Evolutionary conservation across 2,329 filamentous ascomycete genomes (phyloP).

Genomic region (Hymenoscyphus linearis): DNA sequence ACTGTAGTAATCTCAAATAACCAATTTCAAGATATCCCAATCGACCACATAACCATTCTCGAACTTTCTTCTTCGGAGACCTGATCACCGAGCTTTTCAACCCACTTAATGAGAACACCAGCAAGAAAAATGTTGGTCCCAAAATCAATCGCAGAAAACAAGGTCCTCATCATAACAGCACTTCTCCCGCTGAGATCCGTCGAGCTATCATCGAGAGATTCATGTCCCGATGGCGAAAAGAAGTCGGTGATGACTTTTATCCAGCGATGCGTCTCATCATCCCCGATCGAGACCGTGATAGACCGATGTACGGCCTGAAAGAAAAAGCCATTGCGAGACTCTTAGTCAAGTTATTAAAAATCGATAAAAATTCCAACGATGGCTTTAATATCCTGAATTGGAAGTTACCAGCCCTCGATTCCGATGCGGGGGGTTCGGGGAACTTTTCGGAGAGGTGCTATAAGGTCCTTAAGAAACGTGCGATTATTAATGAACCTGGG

Average conservation of each 20-base stretch:
- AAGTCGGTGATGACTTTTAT: slow-evolving; percentile 90
- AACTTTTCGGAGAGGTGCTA: slow-evolving; percentile 90
- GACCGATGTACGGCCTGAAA: slow-evolving; percentile 89
- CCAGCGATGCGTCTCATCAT: slow-evolving; percentile 87
- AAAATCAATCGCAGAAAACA: slow-evolving; percentile 50
- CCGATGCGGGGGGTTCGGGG: slow-evolving; percentile 63
- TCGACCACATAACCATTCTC: slow-evolving; percentile 72
- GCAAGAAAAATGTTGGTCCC: slow-evolving; percentile 43
- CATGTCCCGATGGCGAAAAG: slow-evolving; percentile 77
- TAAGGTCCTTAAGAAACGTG: slow-evolving; percentile 78
- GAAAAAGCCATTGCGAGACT: slow-evolving; percentile 87
- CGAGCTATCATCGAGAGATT: slow-evolving; percentile 80
- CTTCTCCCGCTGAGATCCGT: slow-evolving; percentile 71
- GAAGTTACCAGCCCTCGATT: slow-evolving; percentile 75
- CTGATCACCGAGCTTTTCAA: slow-evolving; percentile 77
- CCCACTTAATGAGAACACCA: slow-evolving; percentile 71
- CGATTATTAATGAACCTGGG: slow-evolving; percentile 67
- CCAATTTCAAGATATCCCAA: slow-evolving; percentile 61
- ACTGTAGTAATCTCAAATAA: slow-evolving; percentile 3
- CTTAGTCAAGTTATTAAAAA: slow-evolving; percentile 87
- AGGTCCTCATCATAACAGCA: slow-evolving; percentile 50
- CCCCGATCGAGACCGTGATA: slow-evolving; percentile 86
- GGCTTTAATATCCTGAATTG: slow-evolving; percentile 81
- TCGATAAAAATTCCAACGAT: slow-evolving; percentile 86
- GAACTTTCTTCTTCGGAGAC: slow-evolving; percentile 76